Percentiles rank a stretch among this genome's conserved stretches.
Conservation (phyloP, 148 eudicot species). For the Rheum nobile region DNA sequence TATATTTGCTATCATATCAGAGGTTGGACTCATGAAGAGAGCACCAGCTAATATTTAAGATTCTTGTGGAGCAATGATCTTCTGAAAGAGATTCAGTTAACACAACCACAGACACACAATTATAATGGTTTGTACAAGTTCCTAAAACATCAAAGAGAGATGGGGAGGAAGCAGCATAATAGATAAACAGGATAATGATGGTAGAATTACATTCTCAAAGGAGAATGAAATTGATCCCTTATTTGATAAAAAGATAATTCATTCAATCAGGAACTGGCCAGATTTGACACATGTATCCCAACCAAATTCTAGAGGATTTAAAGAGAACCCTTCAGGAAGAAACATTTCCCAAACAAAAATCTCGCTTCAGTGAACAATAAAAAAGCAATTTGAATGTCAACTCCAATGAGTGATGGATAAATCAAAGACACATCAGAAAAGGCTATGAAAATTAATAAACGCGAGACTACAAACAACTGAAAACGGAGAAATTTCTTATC, state of each 20-base stretch:
- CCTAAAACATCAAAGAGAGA: not conserved
- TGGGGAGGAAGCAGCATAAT: not conserved
- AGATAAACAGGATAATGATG: not conserved
- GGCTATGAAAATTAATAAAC: not conserved
- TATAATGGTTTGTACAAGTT: not conserved
- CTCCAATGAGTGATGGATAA: not conserved
- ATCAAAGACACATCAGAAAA: not conserved
- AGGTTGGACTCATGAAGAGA: not conserved
- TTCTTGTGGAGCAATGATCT: not conserved
- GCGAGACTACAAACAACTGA: not conserved
- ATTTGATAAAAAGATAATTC: not conserved
- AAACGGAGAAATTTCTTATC: not conserved
- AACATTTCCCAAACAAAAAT: not conserved
- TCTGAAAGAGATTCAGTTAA: not conserved
- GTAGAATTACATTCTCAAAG: not conserved
- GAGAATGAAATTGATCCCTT: not conserved
- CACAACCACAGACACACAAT: not conserved
- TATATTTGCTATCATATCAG: not conserved
- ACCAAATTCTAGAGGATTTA: not conserved
- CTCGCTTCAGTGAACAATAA: not conserved
- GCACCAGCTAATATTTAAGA: not conserved
- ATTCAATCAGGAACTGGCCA: not conserved
- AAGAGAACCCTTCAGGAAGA: not conserved
- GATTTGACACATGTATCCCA: not conserved
- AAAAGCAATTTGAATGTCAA: not conserved